Percentiles rank a stretch among this genome's conserved stretches.
phyloP scores from a whole-genome alignment of 805 yeast genomes.

The Torulaspora microellipsoides region DNA sequence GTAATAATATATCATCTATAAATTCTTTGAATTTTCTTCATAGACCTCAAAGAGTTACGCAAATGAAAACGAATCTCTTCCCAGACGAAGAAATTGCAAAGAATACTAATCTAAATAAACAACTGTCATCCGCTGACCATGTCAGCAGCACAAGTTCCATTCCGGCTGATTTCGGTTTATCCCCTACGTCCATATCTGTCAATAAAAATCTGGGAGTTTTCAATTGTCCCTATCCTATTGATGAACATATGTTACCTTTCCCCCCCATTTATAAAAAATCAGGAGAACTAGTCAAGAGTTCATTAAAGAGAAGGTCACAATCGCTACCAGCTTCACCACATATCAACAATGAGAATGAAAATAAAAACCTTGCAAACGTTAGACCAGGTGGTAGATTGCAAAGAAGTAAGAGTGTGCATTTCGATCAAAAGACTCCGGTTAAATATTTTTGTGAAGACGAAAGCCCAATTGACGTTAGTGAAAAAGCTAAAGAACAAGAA shows the following conservation, averaged over 20 bases:
- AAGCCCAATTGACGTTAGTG: conserved; percentile 64
- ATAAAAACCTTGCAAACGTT: conserved; percentile 1
- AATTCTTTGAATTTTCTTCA: conserved; percentile 27
- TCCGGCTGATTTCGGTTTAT: not conserved
- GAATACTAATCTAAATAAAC: conserved; percentile 24
- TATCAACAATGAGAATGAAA: conserved; percentile 3
- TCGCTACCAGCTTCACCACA: conserved; percentile 42
- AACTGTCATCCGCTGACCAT: not conserved
- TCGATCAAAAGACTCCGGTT: conserved; percentile 64
- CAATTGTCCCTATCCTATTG: not conserved
- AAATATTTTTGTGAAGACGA: conserved; percentile 70
- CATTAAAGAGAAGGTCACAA: conserved; percentile 35
- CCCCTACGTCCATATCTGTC: not conserved
- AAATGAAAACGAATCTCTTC: conserved; percentile 12
- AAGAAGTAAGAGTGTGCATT: conserved; percentile 72
- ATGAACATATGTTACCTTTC: conserved; percentile 18
- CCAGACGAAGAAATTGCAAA: conserved; percentile 29
- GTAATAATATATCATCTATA: conserved; percentile 4
- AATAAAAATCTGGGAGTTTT: too few species aligned
- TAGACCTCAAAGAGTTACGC: conserved; percentile 29
- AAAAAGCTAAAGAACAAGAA: conserved; percentile 34
- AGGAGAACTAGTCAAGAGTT: conserved; percentile 61
- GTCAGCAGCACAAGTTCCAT: too few species aligned
- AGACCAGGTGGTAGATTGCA: conserved; percentile 21
- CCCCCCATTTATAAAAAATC: conserved; percentile 66